phyloP scores from a whole-genome alignment of 306 rosid species.

The Hippophae rhamnoides region DNA sequence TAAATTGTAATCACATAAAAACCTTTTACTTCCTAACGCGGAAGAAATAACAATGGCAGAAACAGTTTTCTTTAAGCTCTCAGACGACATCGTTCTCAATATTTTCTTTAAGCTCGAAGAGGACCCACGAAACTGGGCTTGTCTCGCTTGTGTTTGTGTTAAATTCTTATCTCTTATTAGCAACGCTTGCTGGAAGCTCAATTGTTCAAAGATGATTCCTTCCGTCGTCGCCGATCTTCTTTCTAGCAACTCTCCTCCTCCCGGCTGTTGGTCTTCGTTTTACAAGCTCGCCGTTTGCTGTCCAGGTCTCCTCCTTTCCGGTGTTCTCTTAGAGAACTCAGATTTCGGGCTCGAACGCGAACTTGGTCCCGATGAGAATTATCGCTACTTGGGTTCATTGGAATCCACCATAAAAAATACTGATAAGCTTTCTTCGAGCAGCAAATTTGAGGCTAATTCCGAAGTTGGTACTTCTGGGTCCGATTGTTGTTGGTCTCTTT shows the following conservation, averaged over 20 bases:
- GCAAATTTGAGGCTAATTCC: slow-evolving; percentile 2
- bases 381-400: slow-evolving; percentile 3
- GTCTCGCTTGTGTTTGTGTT: slow-evolving; percentile 67
- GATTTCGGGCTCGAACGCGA: slow-evolving; percentile 76
- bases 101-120: slow-evolving; percentile 58
- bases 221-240: slow-evolving; percentile 47
- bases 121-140: slow-evolving; percentile 83
- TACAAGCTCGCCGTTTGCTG: slow-evolving; percentile 77
- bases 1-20: not conserved
- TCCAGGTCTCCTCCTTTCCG: slow-evolving; percentile 76
- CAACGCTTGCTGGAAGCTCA: slow-evolving; percentile 52
- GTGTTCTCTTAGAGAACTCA: slow-evolving; percentile 63
- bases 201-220: slow-evolving; percentile 42
- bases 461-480: slow-evolving; percentile 16
- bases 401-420: not conserved
- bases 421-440: slow-evolving; percentile 1
- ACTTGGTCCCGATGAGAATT: slow-evolving; percentile 47
- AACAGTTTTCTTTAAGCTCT: slow-evolving; percentile 34
- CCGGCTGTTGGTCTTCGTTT: slow-evolving; percentile 49
- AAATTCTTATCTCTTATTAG: slow-evolving; percentile 51
- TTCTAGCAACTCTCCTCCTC: slow-evolving; percentile 18
- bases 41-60: slow-evolving; percentile 12
- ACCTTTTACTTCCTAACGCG: not conserved
- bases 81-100: slow-evolving; percentile 60
- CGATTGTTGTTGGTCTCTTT: slow-evolving; percentile 68